Evolutionary conservation across 352 stramenopile genomes (phyloP).

Genomic region (Pythium pyrilobum): DNA sequence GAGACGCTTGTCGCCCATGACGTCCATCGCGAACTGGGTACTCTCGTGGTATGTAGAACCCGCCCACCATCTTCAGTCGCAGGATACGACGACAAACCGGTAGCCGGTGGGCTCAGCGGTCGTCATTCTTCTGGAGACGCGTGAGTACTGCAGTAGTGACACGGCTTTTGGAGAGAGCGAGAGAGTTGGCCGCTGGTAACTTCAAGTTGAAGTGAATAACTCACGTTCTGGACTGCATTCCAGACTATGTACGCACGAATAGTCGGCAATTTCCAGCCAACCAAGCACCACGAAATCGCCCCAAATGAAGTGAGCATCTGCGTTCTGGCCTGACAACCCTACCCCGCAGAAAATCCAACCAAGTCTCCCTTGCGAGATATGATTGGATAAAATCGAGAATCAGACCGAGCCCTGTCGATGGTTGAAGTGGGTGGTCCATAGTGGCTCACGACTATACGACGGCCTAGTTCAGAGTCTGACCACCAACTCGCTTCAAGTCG

Average conservation of each 20-base stretch:
- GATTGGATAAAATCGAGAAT: constrained; percentile 11
- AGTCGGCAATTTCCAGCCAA: constrained; percentile 11
- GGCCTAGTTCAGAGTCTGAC: background rate
- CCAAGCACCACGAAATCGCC: constrained; percentile 14
- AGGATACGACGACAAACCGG: too few species aligned
- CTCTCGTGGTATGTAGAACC: too few species aligned
- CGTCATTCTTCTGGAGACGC: background rate
- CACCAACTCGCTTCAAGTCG: constrained; percentile 9
- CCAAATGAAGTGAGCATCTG: background rate
- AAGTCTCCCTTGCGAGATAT: background rate
- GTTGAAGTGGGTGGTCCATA: constrained; percentile 22
- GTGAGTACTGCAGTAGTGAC: background rate
- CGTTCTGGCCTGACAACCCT: background rate
- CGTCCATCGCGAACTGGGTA: too few species aligned
- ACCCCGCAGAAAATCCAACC: background rate
- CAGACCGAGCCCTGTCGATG: constrained; percentile 1
- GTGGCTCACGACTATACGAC: constrained; percentile 14
- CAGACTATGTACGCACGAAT: background rate
- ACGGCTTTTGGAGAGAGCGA: too few species aligned
- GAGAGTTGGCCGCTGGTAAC: too few species aligned
- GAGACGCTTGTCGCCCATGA: too few species aligned
- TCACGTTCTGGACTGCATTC: background rate
- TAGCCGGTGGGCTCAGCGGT: too few species aligned
- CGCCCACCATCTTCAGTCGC: too few species aligned
- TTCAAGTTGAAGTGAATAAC: constrained; percentile 22